Percentiles rank a stretch among this genome's conserved stretches.
These are phyloP conservation scores for Bocquillonia castaneifolia DNA, from an alignment of 441 rosid genomes.

Conservation along the genomic window DNA sequence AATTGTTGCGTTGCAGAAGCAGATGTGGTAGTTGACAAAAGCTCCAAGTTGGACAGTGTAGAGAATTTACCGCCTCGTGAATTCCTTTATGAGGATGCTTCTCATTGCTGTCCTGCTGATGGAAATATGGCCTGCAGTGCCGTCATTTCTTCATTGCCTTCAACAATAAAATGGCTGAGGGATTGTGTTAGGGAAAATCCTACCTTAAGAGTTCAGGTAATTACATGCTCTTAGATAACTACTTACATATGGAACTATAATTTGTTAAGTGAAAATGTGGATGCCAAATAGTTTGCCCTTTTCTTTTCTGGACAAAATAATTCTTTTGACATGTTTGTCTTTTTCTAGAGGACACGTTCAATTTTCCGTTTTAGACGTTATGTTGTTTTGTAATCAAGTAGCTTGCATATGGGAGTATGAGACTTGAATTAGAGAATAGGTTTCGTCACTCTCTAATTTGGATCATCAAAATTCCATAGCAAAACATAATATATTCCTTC, in stretches of 20 bases:
- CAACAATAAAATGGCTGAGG: conserved; percentile 78
- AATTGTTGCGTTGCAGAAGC: conserved; percentile 18
- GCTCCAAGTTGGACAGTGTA: conserved; percentile 22
- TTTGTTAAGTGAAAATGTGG: not conserved
- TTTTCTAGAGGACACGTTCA: not conserved
- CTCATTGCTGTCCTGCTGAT: conserved; percentile 36
- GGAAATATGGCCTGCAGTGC: conserved; percentile 41
- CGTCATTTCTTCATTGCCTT: conserved; percentile 68
- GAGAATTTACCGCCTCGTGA: conserved; percentile 42
- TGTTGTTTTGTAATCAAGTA: not conserved
- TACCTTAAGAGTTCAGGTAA: conserved; percentile 60
- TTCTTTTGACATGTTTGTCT: not conserved
- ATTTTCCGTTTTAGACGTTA: conserved; percentile 16
- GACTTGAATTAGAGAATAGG: not conserved
- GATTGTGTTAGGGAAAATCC: conserved; percentile 70
- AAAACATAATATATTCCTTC: no score
- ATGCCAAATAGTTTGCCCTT: conserved; percentile 18
- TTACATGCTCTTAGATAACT: not conserved
- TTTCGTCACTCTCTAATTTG: not conserved
- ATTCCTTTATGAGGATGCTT: conserved; percentile 47
- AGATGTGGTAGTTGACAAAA: conserved; percentile 42
- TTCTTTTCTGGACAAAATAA: conserved; percentile 17
- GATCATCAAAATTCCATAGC: not conserved
- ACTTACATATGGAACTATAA: not conserved
- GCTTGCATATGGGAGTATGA: not conserved